A percentile compares a stretch with the other conserved stretches of the same genome.
phyloP scores from a whole-genome alignment of 768 basidiomycete genomes.

The Rhodocollybia butyracea region DNA sequence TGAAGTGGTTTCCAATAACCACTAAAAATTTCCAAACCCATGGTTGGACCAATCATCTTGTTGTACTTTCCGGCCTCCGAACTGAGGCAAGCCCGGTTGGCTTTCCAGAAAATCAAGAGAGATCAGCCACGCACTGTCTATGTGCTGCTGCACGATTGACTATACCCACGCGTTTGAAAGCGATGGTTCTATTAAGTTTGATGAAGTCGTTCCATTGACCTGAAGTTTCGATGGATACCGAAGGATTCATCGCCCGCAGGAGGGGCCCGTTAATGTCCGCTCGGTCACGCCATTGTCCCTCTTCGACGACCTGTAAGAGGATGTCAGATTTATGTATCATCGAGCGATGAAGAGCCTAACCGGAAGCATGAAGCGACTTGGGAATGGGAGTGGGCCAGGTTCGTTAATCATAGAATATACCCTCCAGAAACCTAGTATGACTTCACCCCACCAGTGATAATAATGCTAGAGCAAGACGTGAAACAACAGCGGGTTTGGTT shows the following conservation, averaged over 20 bases:
- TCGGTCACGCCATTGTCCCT: slow-evolving; percentile 53
- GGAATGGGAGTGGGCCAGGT: slow-evolving; percentile 12
- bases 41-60: slow-evolving; percentile 34
- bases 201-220: slow-evolving; percentile 64
- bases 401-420: slow-evolving; percentile 28
- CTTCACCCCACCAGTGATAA: slow-evolving; percentile 47
- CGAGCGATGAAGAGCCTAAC: slow-evolving; percentile 14
- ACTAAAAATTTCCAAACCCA: slow-evolving; percentile 22
- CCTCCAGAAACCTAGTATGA: slow-evolving; percentile 41
- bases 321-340: not conserved
- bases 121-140: slow-evolving; percentile 26
- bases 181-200: slow-evolving; percentile 40
- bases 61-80: slow-evolving; percentile 24
- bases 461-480: slow-evolving; percentile 29
- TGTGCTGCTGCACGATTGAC: slow-evolving; percentile 65
- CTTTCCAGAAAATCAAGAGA: slow-evolving; percentile 15
- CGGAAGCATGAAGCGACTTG: slow-evolving; percentile 33
- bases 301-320: slow-evolving; percentile 17
- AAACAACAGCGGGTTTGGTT: not conserved
- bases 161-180: slow-evolving; percentile 60
- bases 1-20: slow-evolving; percentile 36
- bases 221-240: slow-evolving; percentile 50
- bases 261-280: slow-evolving; percentile 62
- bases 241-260: slow-evolving; percentile 63
- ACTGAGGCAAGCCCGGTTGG: no score